phyloP scores from a whole-genome alignment of 2,329 filamentous ascomycete genomes.

The Exophiala aquamarina region DNA sequence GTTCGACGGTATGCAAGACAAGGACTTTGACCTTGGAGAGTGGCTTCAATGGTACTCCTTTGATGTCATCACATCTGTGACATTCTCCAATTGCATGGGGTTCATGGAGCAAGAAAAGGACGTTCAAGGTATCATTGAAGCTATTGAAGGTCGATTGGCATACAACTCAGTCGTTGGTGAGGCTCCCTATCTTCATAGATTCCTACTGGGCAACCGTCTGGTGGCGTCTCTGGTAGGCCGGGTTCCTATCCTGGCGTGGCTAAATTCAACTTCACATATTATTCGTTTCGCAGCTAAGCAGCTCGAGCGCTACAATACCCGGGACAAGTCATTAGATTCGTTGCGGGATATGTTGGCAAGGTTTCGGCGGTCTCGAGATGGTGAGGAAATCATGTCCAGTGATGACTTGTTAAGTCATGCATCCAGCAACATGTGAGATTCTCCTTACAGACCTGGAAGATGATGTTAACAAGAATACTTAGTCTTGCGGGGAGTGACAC shows the following conservation, averaged over 20 bases:
- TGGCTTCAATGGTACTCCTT: constrained; percentile 39
- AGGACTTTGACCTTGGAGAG: constrained; percentile 31
- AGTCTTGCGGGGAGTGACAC: constrained; percentile 25
- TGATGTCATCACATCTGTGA: constrained; percentile 39
- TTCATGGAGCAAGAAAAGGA: constrained; percentile 36
- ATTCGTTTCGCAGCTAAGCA: constrained; percentile 21
- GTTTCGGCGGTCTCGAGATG: constrained; percentile 18
- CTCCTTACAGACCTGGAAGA: not conserved
- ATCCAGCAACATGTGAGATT: constrained; percentile 21
- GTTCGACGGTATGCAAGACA: constrained; percentile 14
- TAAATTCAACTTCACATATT: constrained; percentile 18
- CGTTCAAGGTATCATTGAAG: constrained; percentile 35
- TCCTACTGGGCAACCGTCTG: constrained; percentile 12
- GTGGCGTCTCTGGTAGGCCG: constrained; percentile 12
- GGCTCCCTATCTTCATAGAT: constrained; percentile 15
- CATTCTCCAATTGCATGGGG: constrained; percentile 35
- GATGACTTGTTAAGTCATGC: constrained; percentile 21
- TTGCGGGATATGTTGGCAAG: constrained; percentile 18
- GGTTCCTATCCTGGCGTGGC: constrained; percentile 15
- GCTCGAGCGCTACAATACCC: constrained; percentile 12
- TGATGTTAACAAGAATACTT: not conserved
- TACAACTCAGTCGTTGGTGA: constrained; percentile 23
- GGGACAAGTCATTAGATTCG: constrained; percentile 9
- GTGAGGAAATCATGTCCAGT: constrained; percentile 20
- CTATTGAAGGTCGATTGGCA: constrained; percentile 24